phyloP scores from a whole-genome alignment of 768 basidiomycete genomes.

The Russula sp. region DNA sequence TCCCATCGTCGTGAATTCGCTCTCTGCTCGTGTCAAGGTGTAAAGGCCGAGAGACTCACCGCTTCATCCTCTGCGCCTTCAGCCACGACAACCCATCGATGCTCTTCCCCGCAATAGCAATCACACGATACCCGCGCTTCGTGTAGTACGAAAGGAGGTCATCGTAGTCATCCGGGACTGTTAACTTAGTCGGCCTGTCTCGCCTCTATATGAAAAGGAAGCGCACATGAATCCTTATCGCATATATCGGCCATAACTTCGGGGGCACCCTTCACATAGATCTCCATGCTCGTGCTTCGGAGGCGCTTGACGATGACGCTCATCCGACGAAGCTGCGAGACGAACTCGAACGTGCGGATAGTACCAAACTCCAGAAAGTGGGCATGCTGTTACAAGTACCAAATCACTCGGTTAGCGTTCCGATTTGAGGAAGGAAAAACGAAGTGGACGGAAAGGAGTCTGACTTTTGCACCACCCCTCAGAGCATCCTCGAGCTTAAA shows the following conservation, averaged over 20 bases:
- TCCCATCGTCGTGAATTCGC: conserved; percentile 1
- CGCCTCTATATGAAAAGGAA: not conserved
- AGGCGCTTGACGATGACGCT: conserved; percentile 95
- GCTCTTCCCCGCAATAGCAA: conserved; percentile 95
- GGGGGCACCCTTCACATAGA: conserved; percentile 98
- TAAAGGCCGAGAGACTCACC: conserved; percentile 37
- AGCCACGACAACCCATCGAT: conserved; percentile 93
- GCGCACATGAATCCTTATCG: conserved; percentile 82
- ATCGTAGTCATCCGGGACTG: conserved; percentile 95
- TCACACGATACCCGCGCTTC: conserved; percentile 92
- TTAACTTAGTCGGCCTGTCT: not conserved
- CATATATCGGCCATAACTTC: conserved; percentile 98
- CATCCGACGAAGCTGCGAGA: conserved; percentile 89
- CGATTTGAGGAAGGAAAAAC: not conserved
- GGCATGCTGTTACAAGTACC: conserved; percentile 55
- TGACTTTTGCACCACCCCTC: conserved; percentile 71
- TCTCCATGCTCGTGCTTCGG: conserved; percentile 91
- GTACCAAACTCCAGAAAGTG: conserved; percentile 97
- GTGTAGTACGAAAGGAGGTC: conserved; percentile 97
- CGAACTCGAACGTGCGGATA: conserved; percentile 93
- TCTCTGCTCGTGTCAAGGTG: not conserved
- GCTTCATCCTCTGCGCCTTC: conserved; percentile 92
- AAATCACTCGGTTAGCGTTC: conserved; percentile 10
- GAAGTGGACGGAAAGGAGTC: conserved; percentile 11
- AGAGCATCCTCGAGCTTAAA: conserved; percentile 93